Evolutionary conservation across 345 rosid genomes (phyloP).

Genomic region (Lumnitzera littorea): DNA sequence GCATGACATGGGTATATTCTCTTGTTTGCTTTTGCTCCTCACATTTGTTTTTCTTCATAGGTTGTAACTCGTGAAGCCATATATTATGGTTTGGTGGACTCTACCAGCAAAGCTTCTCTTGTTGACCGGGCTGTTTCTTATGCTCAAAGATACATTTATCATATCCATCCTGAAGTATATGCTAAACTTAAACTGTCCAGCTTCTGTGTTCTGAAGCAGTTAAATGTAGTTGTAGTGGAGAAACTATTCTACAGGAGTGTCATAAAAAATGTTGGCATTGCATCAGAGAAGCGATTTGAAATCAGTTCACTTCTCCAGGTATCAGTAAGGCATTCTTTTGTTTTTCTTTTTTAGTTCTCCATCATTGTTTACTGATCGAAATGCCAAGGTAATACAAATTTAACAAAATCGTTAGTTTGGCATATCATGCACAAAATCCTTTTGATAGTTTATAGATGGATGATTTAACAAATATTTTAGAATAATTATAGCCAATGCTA

Average conservation of each 20-base stretch:
- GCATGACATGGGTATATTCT: neutral
- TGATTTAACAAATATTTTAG: too few relatives aligned
- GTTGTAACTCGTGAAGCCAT: slow-evolving; percentile 72
- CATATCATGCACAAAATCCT: too few relatives aligned
- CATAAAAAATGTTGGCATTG: slow-evolving; percentile 34
- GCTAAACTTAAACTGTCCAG: slow-evolving; percentile 41
- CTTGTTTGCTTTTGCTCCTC: neutral
- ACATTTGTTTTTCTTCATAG: slow-evolving; percentile 26
- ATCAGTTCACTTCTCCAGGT: slow-evolving; percentile 77
- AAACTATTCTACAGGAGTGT: slow-evolving; percentile 62
- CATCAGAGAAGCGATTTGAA: slow-evolving; percentile 42
- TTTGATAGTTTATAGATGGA: too few relatives aligned
- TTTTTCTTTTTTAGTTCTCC: neutral
- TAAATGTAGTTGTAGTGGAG: slow-evolving; percentile 55
- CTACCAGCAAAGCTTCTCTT: slow-evolving; percentile 43
- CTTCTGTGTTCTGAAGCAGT: slow-evolving; percentile 29
- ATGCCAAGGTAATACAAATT: neutral
- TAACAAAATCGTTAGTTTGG: neutral
- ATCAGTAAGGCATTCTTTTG: neutral
- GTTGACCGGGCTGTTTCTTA: slow-evolving; percentile 81
- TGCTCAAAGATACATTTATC: slow-evolving; percentile 73
- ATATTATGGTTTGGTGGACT: slow-evolving; percentile 40
- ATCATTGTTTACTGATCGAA: neutral
- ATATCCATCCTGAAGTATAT: slow-evolving; percentile 47
- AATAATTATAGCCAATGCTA: too few relatives aligned